Base-by-base conservation (phyloP, 306 rosid genomes). In the Ormosia semicastrata region DNA sequence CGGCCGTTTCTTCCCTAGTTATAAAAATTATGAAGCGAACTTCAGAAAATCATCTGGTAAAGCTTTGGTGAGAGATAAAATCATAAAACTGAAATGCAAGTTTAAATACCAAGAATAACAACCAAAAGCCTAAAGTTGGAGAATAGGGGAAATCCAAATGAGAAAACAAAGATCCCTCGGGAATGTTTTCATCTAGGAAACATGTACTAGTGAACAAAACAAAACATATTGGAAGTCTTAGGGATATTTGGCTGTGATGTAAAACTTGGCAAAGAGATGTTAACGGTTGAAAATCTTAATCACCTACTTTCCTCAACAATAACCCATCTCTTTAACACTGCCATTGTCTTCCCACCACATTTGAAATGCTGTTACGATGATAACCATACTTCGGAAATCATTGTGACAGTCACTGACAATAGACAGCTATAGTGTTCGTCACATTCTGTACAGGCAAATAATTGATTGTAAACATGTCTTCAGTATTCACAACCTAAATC, bases 1-100 rank as follows among this genome's bases (percentile, higher is more conserved):
- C 98, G 92, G 46, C 99, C 93, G 14, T 92, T 86, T 90, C 90
- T 92, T 79, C 98, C 99, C 98, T 95, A 74, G n/a, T 75, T 44
- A 71, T 41, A 80, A 58, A 62, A 79, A 72, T 79, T 12, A 37
- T 75, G 43, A 66, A 83, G 81, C 86, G 8, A 83, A 62, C n/a
- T 81, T 85, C 85, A 73, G 60, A 82, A 60, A 50, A 30, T 67
- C 50, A 62, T 54, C 39, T 5, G 43, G 66, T 9, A 43, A 60
- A 72, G 72, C 70, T 33, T 72, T 70, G 62, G 7, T 13, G 34
- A 6, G 43, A 47, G 34, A 18, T 66, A 50, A 60, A 64, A 86
- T 18, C 74, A 66, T 79, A 47, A 71, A 81, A 73, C n/a, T 29
- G 6, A 66, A 65, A 37, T 52, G 71, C 39, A 73, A 43, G 62